Evolutionary conservation across 495 filamentous ascomycete species (phyloP), one percentile per base, ranked within the genome.

Genomic region (Podospora fimiseda): DNA sequence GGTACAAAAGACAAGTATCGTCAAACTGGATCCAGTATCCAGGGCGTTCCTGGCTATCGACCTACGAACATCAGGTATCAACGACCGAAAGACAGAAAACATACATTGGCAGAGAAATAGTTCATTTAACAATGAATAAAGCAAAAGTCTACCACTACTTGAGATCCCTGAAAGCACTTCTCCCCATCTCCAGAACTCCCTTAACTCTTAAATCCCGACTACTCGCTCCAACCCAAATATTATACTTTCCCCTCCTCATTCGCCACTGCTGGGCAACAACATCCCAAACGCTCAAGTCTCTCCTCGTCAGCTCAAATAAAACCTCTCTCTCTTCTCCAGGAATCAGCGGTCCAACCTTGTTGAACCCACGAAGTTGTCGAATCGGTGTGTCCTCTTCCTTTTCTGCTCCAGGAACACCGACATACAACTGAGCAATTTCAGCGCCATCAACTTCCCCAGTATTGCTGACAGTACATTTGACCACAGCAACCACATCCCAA

Each of bases 181-280:
- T n/a, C n/a, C n/a, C n/a, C n/a, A n/a, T n/a, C n/a, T n/a, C 44
- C 50, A 66, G 18, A 21, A 11, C 40, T 20, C 52, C 57, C 14
- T 33, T 27, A n/a, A 60, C n/a, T 53, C 65, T 54, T 46, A 77
- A 66, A 60, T 79, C 75, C 54, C 76, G 60, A 51, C 74, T 77
- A 44, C 75, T 78, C 15, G 74, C 68, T 9, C 76, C 76, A 21
- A 78, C 64, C 48, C 61, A 69, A 4, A 79, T 49, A 18, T 47
- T 55, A 52, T 78, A 76, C 36, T 56, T 58, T 4, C 76, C 75
- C 15, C 55, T 55, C 20, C 74, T 64, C 64, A 97, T 69, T 21
- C 88, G 74, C 92, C 92, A 97, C 64, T 90, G 90, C 77, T 89
- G 86, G 57, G 71, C 68, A n/a, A 75, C 70, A 9, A 84, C 79